A percentile compares a stretch with the other conserved stretches of the same genome.
These are phyloP conservation scores for Saussurea involucrata DNA, from an alignment of 129 eudicot genomes.

Conservation along the genomic window DNA sequence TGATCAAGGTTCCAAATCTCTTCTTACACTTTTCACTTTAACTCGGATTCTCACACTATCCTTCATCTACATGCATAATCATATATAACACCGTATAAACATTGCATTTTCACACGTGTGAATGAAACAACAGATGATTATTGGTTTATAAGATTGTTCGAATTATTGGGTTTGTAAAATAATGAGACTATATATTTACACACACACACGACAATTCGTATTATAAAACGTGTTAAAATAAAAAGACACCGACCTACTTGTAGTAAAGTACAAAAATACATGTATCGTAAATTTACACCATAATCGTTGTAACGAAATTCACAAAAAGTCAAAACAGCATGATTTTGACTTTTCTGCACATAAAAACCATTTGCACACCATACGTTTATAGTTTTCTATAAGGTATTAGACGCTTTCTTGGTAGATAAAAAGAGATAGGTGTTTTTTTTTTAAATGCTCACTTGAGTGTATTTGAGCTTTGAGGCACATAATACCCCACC, in stretches of 20 bases:
- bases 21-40: no score
- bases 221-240: background rate
- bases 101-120: no score
- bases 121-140: no score
- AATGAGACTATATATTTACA: no score
- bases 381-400: background rate
- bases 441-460: background rate
- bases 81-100: no score
- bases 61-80: no score
- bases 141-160: no score
- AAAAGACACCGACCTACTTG: background rate
- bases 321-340: background rate
- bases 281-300: background rate
- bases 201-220: background rate
- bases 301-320: background rate
- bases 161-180: no score
- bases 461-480: background rate
- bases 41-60: no score
- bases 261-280: background rate
- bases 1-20: no score
- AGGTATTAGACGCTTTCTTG: background rate
- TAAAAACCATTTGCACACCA: background rate
- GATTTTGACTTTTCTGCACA: background rate
- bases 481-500: background rate
- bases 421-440: background rate